Conservation (phyloP, 73 alveolate species). For the Paramecium bursaria region DNA sequence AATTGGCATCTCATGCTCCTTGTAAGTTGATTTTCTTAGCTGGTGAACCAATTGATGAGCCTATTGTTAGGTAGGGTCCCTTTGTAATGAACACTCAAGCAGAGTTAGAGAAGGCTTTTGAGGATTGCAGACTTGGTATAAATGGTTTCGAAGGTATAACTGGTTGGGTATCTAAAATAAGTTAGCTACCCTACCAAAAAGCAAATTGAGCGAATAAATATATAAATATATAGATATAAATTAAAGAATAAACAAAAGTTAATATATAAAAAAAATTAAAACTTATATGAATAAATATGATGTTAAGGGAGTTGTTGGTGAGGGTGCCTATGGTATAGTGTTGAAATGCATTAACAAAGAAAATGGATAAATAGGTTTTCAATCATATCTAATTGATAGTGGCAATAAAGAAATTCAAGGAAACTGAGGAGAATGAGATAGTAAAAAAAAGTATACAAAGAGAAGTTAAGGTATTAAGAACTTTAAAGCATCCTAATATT, state of each 20-base stretch:
- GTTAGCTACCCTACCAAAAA: no score
- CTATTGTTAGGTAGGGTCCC: conserved; percentile 79
- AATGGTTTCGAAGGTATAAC: conserved; percentile 90
- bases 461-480: conserved; percentile 86
- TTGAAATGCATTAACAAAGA: conserved; percentile 84
- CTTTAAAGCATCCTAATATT: conserved; percentile 82
- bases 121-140: conserved; percentile 73
- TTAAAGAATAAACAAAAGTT: no score
- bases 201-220: no score
- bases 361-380: conserved; percentile 73
- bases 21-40: conserved; percentile 76
- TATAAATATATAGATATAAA: no score
- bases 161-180: conserved; percentile 80
- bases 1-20: not conserved
- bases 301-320: conserved; percentile 86
- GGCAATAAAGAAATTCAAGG: conserved; percentile 87
- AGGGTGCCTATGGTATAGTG: conserved; percentile 91
- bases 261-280: no score
- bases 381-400: conserved; percentile 6
- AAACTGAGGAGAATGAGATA: conserved; percentile 87
- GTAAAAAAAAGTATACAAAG: conserved; percentile 87
- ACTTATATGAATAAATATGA: conserved; percentile 88
- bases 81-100: conserved; percentile 82
- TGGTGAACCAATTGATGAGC: conserved; percentile 88
- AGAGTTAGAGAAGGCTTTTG: conserved; percentile 75